These are phyloP conservation scores for Boletus reticulatus DNA, from an alignment of 768 basidiomycete species.

Conservation along the genomic window DNA sequence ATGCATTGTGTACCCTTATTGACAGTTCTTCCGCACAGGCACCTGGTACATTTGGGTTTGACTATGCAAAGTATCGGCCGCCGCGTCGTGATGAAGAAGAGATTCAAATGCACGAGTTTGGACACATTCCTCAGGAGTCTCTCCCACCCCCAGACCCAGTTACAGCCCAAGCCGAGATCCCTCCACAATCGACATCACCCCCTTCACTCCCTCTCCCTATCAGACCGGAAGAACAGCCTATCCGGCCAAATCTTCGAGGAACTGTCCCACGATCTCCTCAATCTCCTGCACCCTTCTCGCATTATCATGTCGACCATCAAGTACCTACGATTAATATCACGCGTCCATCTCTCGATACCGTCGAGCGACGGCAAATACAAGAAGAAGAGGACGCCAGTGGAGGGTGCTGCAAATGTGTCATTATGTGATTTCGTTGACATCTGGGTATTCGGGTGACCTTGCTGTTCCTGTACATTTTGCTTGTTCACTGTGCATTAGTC, in stretches of 20 bases:
- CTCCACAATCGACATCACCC: slow-evolving; percentile 13
- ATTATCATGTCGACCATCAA: slow-evolving; percentile 38
- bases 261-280: slow-evolving; percentile 34
- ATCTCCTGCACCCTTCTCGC: slow-evolving; percentile 63
- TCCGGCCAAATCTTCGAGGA: slow-evolving; percentile 20
- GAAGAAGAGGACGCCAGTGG: slow-evolving; percentile 46
- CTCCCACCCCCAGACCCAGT: slow-evolving; percentile 9
- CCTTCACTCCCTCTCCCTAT: slow-evolving; percentile 22
- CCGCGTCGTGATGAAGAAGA: slow-evolving; percentile 42
- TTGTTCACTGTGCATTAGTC: slow-evolving; percentile 21
- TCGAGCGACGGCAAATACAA: slow-evolving; percentile 27
- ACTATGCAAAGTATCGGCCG: slow-evolving; percentile 66
- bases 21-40: slow-evolving; percentile 43
- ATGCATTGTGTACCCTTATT: neutral
- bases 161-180: neutral
- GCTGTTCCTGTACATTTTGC: slow-evolving; percentile 22
- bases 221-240: slow-evolving; percentile 26
- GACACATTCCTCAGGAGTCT: slow-evolving; percentile 34
- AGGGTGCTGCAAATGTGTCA: slow-evolving; percentile 77
- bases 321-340: slow-evolving; percentile 35
- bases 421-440: slow-evolving; percentile 61
- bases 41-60: slow-evolving; percentile 81
- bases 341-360: slow-evolving; percentile 26
- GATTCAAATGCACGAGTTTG: slow-evolving; percentile 71
- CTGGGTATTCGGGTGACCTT: slow-evolving; percentile 20